Conservation (phyloP, 1,284 basidiomycete species). For the Fomitopsis palustris region DNA sequence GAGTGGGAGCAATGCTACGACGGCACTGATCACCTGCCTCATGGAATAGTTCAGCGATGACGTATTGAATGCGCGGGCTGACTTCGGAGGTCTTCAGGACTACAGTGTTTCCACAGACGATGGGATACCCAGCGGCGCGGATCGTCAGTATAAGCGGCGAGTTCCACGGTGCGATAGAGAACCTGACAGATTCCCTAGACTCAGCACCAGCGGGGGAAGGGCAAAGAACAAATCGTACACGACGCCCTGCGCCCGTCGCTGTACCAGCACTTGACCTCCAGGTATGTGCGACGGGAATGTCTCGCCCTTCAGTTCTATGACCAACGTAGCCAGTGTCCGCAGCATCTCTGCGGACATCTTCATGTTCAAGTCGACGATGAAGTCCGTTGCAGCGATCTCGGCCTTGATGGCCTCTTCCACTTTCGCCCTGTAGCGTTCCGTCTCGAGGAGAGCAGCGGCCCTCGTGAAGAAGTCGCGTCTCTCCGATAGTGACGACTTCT, state of each 20-base stretch:
- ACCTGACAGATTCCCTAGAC: conserved; percentile 2
- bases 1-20: too few relatives aligned
- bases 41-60: conserved; percentile 47
- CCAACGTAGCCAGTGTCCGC: conserved; percentile 7
- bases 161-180: conserved; percentile 35
- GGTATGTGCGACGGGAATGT: conserved; percentile 26
- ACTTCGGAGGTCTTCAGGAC: conserved; percentile 58
- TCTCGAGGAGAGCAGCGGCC: conserved; percentile 40
- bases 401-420: conserved; percentile 30
- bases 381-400: conserved; percentile 37
- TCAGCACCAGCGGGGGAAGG: too few relatives aligned
- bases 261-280: conserved; percentile 30
- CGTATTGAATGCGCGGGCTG: conserved; percentile 46
- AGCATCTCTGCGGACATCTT: conserved; percentile 7
- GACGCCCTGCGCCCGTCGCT: conserved; percentile 30
- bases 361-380: conserved; percentile 22
- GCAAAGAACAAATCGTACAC: conserved; percentile 22
- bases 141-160: conserved; percentile 40
- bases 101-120: conserved; percentile 61
- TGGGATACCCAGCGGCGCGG: conserved; percentile 47
- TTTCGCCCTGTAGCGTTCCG: conserved; percentile 38
- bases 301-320: conserved; percentile 25
- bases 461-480: conserved; percentile 43
- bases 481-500: conserved; percentile 32
- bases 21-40: conserved; percentile 36